These are phyloP conservation scores for Myxozyma neglecta DNA, from an alignment of 805 yeast genomes.

Conservation along the genomic window DNA sequence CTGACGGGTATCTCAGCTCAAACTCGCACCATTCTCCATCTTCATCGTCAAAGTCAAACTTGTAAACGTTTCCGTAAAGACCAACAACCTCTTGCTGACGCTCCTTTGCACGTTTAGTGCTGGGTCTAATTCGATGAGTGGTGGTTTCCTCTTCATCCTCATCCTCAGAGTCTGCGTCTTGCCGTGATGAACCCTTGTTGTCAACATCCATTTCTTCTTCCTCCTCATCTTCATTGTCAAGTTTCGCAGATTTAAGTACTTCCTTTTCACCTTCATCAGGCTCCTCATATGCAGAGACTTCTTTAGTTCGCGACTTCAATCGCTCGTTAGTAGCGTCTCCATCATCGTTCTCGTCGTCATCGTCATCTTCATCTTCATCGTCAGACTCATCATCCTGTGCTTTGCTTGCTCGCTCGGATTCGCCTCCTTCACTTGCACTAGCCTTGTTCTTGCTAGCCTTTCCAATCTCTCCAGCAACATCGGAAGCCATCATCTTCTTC, in stretches of 20 bases:
- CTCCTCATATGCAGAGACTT: conserved; percentile 87
- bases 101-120: conserved; percentile 64
- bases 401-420: conserved; percentile 48
- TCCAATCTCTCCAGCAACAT: conserved; percentile 45
- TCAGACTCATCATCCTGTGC: conserved; percentile 39
- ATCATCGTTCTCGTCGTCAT: conserved; percentile 58
- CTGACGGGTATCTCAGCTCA: conserved; percentile 76
- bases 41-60: conserved; percentile 86
- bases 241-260: conserved; percentile 80
- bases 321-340: conserved; percentile 64
- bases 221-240: conserved; percentile 59
- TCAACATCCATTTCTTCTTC: conserved; percentile 41
- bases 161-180: conserved; percentile 43
- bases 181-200: conserved; percentile 31
- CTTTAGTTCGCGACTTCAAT: conserved; percentile 64
- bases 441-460: conserved; percentile 39
- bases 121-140: conserved; percentile 25
- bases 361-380: conserved; percentile 41
- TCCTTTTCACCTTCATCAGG: conserved; percentile 95
- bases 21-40: conserved; percentile 92
- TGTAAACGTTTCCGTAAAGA: conserved; percentile 68
- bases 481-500: conserved; percentile 48
- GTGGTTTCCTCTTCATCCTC: conserved; percentile 47
- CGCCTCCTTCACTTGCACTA: conserved; percentile 58
- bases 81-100: conserved; percentile 83